These are phyloP conservation scores for Malus sieversii DNA, from an alignment of 306 rosid species.

Conservation along the genomic window DNA sequence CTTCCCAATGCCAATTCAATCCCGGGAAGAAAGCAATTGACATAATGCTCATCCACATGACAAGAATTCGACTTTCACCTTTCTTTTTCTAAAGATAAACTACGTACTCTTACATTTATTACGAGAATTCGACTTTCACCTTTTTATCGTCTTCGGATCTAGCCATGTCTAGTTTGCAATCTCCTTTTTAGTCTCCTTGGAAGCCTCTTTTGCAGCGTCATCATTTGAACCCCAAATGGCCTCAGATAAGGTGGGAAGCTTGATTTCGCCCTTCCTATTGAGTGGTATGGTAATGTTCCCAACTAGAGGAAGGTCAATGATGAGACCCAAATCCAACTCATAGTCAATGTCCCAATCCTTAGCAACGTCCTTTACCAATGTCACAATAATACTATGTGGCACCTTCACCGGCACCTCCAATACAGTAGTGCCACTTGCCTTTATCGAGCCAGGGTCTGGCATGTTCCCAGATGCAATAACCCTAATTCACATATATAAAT, in stretches of 20 bases:
- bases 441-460: slow-evolving; percentile 81
- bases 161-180: background rate
- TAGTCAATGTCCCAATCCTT: slow-evolving; percentile 90
- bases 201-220: background rate
- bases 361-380: slow-evolving; percentile 55
- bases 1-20: background rate
- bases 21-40: background rate
- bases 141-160: background rate
- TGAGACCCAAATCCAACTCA: slow-evolving; percentile 46
- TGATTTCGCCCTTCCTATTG: slow-evolving; percentile 63
- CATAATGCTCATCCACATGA: background rate
- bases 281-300: slow-evolving; percentile 78
- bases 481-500: slow-evolving; percentile 7
- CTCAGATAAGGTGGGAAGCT: slow-evolving; percentile 51
- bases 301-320: slow-evolving; percentile 55
- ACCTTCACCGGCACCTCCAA: slow-evolving; percentile 66
- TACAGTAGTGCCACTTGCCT: slow-evolving; percentile 42
- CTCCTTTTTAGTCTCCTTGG: background rate
- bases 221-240: background rate
- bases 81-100: background rate
- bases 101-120: background rate
- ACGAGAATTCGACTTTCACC: background rate
- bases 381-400: slow-evolving; percentile 52
- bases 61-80: background rate
- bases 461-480: slow-evolving; percentile 61